Base-by-base conservation (phyloP, 176 grass and related monocot genomes). In the Phoenix roebelenii region DNA sequence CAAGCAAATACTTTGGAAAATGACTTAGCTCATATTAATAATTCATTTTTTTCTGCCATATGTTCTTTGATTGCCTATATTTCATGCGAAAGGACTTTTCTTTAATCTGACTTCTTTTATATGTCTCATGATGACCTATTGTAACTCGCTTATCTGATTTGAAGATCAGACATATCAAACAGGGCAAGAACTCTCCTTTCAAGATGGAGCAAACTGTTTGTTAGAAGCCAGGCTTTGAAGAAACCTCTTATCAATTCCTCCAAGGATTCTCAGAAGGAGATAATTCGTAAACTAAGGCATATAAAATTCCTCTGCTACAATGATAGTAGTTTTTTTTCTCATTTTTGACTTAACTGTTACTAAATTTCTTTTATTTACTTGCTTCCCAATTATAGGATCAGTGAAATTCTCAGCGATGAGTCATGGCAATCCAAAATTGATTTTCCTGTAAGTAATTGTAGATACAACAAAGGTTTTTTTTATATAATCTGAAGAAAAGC, bases 111-210 rank as follows among this genome's bases (percentile, higher is more conserved):
- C 35, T 44, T 35, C 32, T 35, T 49, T 56, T 67, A 32, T 57
- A 20, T 89, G 73, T 59, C 64, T 73, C 55, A 63, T 67, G 54
- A 55, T 52, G 70, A 54, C 63, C 67, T 82, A 79, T 72, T 81
- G 58, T 28, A 78, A 75, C 59, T 69, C 73, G 77, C 49, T 52
- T 52, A 60, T 74, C 78, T 87, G 64, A 71, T 92, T 81, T 85
- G 79, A 92, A 92, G 66, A 88, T 97, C 84, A 98, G 93, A 88
- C 75, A 85, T 98, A 82, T 92, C 87, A 77, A 85, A 86, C 72
- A 98, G 74, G 79, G 87, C 93, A 23, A 88, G 72, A 64, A 65
- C 73, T 25, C 76, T 98, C 54, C 84, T 98, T 48, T 82, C 87
- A 70, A 85, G 82, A 83, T 92, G 85, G 81, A 98, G 84, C 78